A percentile compares a stretch with the other conserved stretches of the same genome.
Evolutionary conservation across 768 basidiomycete species (phyloP).

Genomic region (Leccinum fibrillosum): DNA sequence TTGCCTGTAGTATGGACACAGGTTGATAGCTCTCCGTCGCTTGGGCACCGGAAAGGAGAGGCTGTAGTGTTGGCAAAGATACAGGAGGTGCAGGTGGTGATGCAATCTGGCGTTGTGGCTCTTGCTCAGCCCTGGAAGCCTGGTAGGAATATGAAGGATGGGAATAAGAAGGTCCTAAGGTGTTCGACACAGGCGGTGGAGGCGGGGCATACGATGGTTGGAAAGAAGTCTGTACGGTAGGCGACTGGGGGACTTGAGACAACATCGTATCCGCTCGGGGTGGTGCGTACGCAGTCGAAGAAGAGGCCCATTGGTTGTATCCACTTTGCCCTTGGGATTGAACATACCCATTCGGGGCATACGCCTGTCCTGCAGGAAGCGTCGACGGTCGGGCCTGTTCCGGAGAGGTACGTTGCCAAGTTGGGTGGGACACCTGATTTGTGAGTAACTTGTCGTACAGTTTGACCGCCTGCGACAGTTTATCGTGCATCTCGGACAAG

Average conservation of each 20-base stretch:
- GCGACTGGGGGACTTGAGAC: slow-evolving; percentile 26
- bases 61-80: slow-evolving; percentile 11
- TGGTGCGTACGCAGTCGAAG: slow-evolving; percentile 19
- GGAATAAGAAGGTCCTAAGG: slow-evolving; percentile 15
- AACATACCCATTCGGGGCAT: slow-evolving; percentile 31
- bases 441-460: slow-evolving; percentile 88
- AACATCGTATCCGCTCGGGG: slow-evolving; percentile 16
- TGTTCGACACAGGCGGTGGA: slow-evolving; percentile 17
- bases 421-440: slow-evolving; percentile 71
- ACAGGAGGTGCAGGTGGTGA: slow-evolving; percentile 8
- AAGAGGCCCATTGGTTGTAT: slow-evolving; percentile 34
- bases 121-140: slow-evolving; percentile 10
- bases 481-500: slow-evolving; percentile 91
- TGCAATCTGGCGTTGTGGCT: slow-evolving; percentile 10
- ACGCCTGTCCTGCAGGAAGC: slow-evolving; percentile 26
- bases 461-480: slow-evolving; percentile 87
- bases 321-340: slow-evolving; percentile 20
- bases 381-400: slow-evolving; percentile 19
- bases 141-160: slow-evolving; percentile 10
- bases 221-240: slow-evolving; percentile 25
- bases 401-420: slow-evolving; percentile 46
- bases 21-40: slow-evolving; percentile 19
- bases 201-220: slow-evolving; percentile 29
- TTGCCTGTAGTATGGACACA: slow-evolving; percentile 18
- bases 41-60: slow-evolving; percentile 7